These are phyloP conservation scores for Spatholobus suberectus DNA, from an alignment of 306 rosid species.

Conservation along the genomic window DNA sequence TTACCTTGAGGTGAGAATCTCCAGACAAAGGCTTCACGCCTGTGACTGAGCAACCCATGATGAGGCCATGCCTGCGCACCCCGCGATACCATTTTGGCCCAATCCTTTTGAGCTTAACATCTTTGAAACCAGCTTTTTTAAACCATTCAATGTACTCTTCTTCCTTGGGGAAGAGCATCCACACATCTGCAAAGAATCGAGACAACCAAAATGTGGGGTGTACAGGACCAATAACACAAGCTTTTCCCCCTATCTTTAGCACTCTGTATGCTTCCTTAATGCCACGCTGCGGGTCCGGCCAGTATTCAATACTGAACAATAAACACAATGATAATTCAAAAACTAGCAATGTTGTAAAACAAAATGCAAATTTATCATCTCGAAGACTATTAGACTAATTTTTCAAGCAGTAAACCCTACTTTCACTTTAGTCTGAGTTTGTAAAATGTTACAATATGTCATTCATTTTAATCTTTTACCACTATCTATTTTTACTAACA, in stretches of 20 bases:
- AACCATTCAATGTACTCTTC: constrained; percentile 28
- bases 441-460: background rate
- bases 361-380: no score
- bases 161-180: constrained; percentile 24
- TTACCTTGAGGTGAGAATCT: constrained; percentile 18
- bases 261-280: constrained; percentile 26
- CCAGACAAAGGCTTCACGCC: constrained; percentile 23
- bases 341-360: no score
- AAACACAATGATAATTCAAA: background rate
- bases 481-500: background rate
- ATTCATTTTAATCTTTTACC: background rate
- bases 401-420: no score
- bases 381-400: no score
- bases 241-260: constrained; percentile 14
- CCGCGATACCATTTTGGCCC: constrained; percentile 31
- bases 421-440: background rate
- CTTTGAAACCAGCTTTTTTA: constrained; percentile 27
- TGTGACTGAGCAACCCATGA: constrained; percentile 28
- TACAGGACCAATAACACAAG: constrained; percentile 17
- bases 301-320: constrained; percentile 23
- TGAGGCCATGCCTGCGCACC: constrained; percentile 21
- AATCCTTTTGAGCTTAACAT: constrained; percentile 15
- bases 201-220: constrained; percentile 28
- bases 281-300: constrained; percentile 25
- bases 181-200: constrained; percentile 23